Evolutionary conservation across 2,329 filamentous ascomycete species (phyloP), one percentile per base, ranked within the genome.

Genomic region (Pseudogymnoascus sp.): DNA sequence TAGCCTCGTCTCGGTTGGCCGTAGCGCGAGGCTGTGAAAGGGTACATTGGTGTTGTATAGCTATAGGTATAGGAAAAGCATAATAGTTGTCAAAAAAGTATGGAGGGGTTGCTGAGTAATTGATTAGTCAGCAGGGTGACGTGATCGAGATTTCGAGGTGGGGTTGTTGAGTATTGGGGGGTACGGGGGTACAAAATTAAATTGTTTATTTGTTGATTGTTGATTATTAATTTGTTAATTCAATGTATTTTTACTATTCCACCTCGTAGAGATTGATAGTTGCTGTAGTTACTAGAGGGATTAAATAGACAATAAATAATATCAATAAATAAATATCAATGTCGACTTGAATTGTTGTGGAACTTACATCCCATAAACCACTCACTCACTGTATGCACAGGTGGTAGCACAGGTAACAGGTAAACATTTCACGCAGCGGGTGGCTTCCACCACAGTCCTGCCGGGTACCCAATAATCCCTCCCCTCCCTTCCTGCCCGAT

Each of bases 1-100:
- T 53, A 53, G 46, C 46, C 46, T 53, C 26, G 46, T 53, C 46
- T 53, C 24, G 46, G 46, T 53, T 53, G 46, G 46, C 46, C 46
- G 46, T 53, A 53, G 46, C 46, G 46, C 46, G 24, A 53, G 46
- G 46, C 46, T 53, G 46, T 16, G 46, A 33, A 19, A 28, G 22
- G 46, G 46, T 53, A 31, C 24, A 33, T 10, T 10, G 24, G 46
- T 50, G 43, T 4, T n/a, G 6, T n/a, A 8, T 31, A 31, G 4
- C 19, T 19, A 19, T 19, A 19, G 19, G 33, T 35, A 35, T 11
- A 35, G 16, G n/a, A 41, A 41, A 41, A 19, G 16, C 22, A 43
- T 19, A 41, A 19, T 1, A 19, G 19, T 19, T 1, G 19, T 8
- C 6, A 31, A 43, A 26, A 46, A 24, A 7, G 41, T 24, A 46